phyloP scores from a whole-genome alignment of 2,329 filamentous ascomycete genomes.

The Emergomyces orientalis region DNA sequence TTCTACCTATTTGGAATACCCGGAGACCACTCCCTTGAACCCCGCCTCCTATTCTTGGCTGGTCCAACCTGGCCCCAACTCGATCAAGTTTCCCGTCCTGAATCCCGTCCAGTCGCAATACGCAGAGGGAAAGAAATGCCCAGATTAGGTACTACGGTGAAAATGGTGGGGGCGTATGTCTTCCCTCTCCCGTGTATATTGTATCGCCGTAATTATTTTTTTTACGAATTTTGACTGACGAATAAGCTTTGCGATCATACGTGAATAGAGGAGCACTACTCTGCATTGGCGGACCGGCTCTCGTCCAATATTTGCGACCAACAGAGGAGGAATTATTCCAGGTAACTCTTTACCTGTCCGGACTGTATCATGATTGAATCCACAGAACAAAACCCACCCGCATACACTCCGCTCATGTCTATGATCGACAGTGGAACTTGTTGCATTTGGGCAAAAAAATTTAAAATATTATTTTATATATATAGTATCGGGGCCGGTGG shows the following conservation, averaged over 20 bases:
- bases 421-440: neutral
- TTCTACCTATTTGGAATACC: neutral
- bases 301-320: slow-evolving; percentile 64
- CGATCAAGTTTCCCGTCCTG: neutral
- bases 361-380: neutral
- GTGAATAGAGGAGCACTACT: slow-evolving; percentile 55
- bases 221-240: slow-evolving; percentile 7
- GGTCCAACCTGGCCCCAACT: neutral
- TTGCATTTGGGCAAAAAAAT: too few relatives aligned
- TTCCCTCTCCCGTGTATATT: neutral
- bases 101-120: neutral
- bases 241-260: slow-evolving; percentile 5
- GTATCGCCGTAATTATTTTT: neutral
- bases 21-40: neutral
- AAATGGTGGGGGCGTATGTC: slow-evolving; percentile 7
- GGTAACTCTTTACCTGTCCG: slow-evolving; percentile 26
- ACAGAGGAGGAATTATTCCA: slow-evolving; percentile 85
- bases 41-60: neutral
- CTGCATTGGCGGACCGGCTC: slow-evolving; percentile 72
- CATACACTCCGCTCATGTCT: neutral
- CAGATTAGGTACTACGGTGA: slow-evolving; percentile 1
- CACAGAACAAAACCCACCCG: too few relatives aligned
- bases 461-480: too few relatives aligned
- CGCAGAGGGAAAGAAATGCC: neutral
- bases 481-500: too few relatives aligned